A percentile compares a stretch with the other conserved stretches of the same genome.
phyloP scores from a whole-genome alignment of 2,329 filamentous ascomycete species.

The Claviceps capensis region DNA sequence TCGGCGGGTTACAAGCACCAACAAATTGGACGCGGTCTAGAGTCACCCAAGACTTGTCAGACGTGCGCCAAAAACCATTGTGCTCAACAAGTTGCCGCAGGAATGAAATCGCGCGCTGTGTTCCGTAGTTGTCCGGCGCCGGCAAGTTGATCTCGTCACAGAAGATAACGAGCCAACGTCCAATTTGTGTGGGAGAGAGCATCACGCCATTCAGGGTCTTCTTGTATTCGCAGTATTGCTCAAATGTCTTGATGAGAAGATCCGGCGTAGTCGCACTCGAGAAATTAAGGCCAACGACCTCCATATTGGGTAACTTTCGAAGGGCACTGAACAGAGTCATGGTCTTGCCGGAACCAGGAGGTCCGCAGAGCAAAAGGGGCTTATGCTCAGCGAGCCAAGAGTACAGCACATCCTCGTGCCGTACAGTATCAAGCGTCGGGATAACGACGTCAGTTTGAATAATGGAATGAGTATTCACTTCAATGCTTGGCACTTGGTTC shows the following conservation, averaged over 20 bases:
- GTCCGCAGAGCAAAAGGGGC: conserved; percentile 87
- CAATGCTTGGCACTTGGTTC: conserved; percentile 81
- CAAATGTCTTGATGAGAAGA: conserved; percentile 95
- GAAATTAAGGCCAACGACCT: conserved; percentile 97
- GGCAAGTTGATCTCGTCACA: conserved; percentile 99
- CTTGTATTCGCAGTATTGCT: conserved; percentile 99
- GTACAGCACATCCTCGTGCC: conserved; percentile 97
- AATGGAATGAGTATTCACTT: conserved; percentile 96
- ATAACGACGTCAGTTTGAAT: conserved; percentile 98
- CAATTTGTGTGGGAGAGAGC: conserved; percentile 90
- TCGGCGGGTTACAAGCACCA: conserved; percentile 94
- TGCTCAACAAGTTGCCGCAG: conserved; percentile 94
- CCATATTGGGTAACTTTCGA: conserved; percentile 95
- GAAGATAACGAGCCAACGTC: conserved; percentile 95
- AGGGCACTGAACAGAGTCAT: conserved; percentile 99
- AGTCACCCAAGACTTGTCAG: conserved; percentile 95
- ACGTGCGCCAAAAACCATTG: conserved; percentile 97
- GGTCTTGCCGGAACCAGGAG: conserved; percentile 96
- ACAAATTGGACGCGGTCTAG: conserved; percentile 98
- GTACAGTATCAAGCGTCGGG: conserved; percentile 90
- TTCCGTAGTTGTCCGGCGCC: conserved; percentile 93
- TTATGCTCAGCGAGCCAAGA: conserved; percentile 99
- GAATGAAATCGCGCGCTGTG: conserved; percentile 94
- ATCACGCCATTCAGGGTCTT: conserved; percentile 95
- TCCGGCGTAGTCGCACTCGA: conserved; percentile 97